Base-by-base conservation (phyloP, 805 yeast species). In the Pichia cabralensis region DNA sequence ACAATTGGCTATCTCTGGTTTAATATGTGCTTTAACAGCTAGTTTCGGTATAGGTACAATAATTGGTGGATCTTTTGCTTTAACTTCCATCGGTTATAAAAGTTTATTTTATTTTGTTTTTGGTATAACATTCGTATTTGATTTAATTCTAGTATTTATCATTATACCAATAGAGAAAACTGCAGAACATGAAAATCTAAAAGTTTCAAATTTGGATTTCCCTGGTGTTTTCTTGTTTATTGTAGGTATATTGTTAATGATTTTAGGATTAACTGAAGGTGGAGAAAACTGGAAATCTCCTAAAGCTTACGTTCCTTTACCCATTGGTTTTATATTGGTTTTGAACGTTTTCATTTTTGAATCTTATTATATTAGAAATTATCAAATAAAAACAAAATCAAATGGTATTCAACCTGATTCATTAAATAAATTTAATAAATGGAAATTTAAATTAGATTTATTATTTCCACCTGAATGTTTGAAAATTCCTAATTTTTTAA, bases 241-340 rank as follows among this genome's bases (percentile, higher is more conserved):
- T 15, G 32, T 45, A 13, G 69, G 67, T 0, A 41, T 54, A 4
- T 27, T 65, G 3, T 43, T 67, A 24, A 41, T 65, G 3, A 64
- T 66, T 19, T 52, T 62, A 8, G 74, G 70, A 0, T 49, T 67
- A 30, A 65, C 68, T 0, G 64, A 65, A 41, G 70, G 67, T 16
- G 71, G 71, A 17, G 56, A 54, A 6, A 46, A 49, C 1, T 68
- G 73, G 72, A 49, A 50, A 3, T 35, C 52, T 2, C 63, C 71
- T 1, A 46, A 50, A 13, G 61, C 64, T 1, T 65, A 65, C 39
- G 65, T 64, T 12, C 58, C 71, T 0, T 38, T 67, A 1, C 48
- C 60, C 2, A 37, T 67, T 33, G 72, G 71, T 1, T 31, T 58
- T 10, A 16, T 61, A 3, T 33, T 59, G n/a, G 31, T 62, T 4